Conservation (phyloP, 371 early-diverging fungal species). For the Mortierella sp. region DNA sequence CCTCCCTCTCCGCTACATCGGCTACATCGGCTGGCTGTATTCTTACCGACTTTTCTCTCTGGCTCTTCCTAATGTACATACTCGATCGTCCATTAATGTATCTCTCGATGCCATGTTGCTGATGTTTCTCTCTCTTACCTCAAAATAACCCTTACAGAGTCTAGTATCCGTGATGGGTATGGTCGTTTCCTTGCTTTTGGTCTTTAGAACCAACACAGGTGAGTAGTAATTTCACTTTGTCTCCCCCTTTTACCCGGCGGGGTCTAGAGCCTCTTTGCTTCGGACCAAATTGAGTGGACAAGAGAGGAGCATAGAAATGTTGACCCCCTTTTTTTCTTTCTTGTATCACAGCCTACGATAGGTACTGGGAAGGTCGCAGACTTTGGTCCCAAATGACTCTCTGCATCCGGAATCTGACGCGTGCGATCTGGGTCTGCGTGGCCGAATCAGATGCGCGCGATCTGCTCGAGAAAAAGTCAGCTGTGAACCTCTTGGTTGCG, state of each 20-base stretch:
- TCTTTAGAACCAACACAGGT: constrained; percentile 76
- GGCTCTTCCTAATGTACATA: no score
- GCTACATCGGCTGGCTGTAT: no score
- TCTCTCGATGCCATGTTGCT: no score
- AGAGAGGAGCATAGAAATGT: no score
- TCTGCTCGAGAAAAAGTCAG: constrained; percentile 58
- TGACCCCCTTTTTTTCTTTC: not conserved
- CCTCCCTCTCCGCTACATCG: no score
- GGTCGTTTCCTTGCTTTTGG: constrained; percentile 67
- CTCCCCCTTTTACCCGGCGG: no score
- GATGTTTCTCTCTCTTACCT: no score
- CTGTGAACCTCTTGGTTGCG: constrained; percentile 70
- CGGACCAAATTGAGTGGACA: no score
- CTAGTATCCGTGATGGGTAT: constrained; percentile 59
- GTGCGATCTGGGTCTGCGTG: constrained; percentile 55
- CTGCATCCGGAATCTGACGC: constrained; percentile 52
- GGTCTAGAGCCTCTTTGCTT: no score
- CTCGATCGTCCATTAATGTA: no score
- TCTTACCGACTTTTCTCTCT: no score
- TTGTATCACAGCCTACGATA: constrained; percentile 57
- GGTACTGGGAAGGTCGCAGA: constrained; percentile 79
- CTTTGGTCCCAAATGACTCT: constrained; percentile 65
- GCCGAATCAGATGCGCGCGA: constrained; percentile 44
- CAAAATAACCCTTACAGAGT: not conserved
- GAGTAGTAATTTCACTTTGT: not conserved